These are phyloP conservation scores for Berberis thunbergii DNA, from an alignment of 164 flowering plant species.

Conservation along the genomic window DNA sequence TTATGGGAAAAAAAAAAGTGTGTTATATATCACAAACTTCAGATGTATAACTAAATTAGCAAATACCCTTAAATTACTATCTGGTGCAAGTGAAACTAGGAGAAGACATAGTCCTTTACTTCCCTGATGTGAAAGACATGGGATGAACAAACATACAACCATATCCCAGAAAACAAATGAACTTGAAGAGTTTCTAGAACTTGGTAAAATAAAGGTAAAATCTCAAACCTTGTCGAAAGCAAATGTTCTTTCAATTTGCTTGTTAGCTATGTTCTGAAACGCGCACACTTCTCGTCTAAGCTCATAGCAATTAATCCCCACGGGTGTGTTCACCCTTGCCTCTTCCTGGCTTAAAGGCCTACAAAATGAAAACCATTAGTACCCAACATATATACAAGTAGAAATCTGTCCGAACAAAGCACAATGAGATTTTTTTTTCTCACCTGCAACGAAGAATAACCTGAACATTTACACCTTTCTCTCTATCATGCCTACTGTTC, in stretches of 20 bases:
- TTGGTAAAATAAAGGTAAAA: not conserved
- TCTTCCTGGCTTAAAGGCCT: slow-evolving; percentile 98
- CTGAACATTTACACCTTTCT: slow-evolving; percentile 94
- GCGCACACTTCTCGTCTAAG: slow-evolving; percentile 82
- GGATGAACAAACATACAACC: too few species aligned
- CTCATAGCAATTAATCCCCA: slow-evolving; percentile 80
- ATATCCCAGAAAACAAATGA: too few species aligned
- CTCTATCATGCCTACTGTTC: slow-evolving; percentile 57
- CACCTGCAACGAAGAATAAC: slow-evolving; percentile 95
- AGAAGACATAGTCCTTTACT: too few species aligned
- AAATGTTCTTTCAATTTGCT: slow-evolving; percentile 94
- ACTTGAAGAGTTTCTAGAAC: too few species aligned
- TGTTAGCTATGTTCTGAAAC: slow-evolving; percentile 80
- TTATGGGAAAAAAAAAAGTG: too few species aligned
- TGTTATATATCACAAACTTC: too few species aligned
- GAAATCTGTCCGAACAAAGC: not conserved
- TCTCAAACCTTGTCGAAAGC: slow-evolving; percentile 78
- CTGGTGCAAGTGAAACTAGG: too few species aligned
- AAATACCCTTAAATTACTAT: too few species aligned
- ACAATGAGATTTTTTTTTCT: not conserved
- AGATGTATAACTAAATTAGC: too few species aligned
- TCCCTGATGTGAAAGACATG: too few species aligned
- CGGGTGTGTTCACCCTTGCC: slow-evolving; percentile 65
- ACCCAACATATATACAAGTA: not conserved
- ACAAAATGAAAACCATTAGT: not conserved